phyloP scores from a whole-genome alignment of 768 basidiomycete genomes.

The Suillus brevipes region DNA sequence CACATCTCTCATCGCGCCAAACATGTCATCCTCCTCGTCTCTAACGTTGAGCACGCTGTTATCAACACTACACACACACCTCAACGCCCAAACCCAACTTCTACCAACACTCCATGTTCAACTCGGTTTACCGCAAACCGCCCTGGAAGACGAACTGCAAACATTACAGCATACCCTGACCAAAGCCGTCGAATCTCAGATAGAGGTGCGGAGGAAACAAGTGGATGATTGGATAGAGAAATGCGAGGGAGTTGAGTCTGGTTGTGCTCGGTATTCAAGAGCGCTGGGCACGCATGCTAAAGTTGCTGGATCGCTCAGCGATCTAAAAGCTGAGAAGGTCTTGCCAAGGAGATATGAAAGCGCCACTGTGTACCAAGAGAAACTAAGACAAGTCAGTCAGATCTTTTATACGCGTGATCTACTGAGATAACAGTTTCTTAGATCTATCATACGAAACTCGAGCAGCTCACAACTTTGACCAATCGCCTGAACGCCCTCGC shows the following conservation, averaged over 20 bases:
- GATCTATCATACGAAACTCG: conserved; percentile 77
- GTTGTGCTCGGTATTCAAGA: conserved; percentile 64
- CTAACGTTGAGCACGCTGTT: conserved; percentile 62
- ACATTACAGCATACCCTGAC: conserved; percentile 73
- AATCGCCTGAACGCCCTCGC: conserved; percentile 61
- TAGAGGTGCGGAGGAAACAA: conserved; percentile 68
- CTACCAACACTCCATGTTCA: conserved; percentile 81
- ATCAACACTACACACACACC: conserved; percentile 73
- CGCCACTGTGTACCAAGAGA: conserved; percentile 72
- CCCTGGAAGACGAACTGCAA: conserved; percentile 79
- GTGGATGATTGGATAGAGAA: conserved; percentile 73
- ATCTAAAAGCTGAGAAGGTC: conserved; percentile 69
- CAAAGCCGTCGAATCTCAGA: conserved; percentile 72
- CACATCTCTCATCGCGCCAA: conserved; percentile 5
- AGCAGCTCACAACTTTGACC: conserved; percentile 69
- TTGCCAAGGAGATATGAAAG: conserved; percentile 72
- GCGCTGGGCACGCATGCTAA: conserved; percentile 75
- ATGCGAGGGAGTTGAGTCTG: conserved; percentile 60
- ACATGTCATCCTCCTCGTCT: conserved; percentile 29
- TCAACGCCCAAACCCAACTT: conserved; percentile 79
- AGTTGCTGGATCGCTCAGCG: conserved; percentile 60
- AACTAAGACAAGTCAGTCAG: conserved; percentile 66
- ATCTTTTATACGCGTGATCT: conserved; percentile 6
- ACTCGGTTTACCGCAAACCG: conserved; percentile 77
- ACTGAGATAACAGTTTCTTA: conserved; percentile 23